Evolutionary conservation across 2,329 filamentous ascomycete species (phyloP), one percentile per base, ranked within the genome.

Genomic region (Phoma sp.): DNA sequence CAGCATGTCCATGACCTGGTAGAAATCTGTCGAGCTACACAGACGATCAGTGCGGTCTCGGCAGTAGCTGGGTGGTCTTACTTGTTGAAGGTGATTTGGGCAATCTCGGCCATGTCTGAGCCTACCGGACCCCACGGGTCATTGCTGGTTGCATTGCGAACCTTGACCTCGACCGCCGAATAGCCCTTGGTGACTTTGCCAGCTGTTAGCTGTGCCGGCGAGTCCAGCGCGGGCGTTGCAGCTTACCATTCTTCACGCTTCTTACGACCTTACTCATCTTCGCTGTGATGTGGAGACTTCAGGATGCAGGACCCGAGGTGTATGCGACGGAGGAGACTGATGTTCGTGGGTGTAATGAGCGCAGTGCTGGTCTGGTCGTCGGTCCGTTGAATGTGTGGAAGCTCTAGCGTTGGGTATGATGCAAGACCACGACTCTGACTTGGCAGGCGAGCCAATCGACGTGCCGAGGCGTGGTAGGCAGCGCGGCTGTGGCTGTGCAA

Each of bases 1-100:
- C 64, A 99, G 83, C 91, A 99, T 99, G 76, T 99, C 95, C 89
- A 99, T 96, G 69, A 99, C 97, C 75, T 99, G 93, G 80, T 96
- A 96, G 80, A 99, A 99, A 75, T 98, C 95, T 77, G 89, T 93
- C 32, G 92, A 93, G 72, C 93, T 96, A 66, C 36, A 32, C 41
- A 35, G 52, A 22, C 38, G 38, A 60, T 74, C 62, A 75, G 70
- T 63, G 62, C 57, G 52, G 53, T 58, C 41, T 42, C 44, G 39
- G 37, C 33, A 42, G 44, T 10, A 42, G 14, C 33, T 13, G 47
- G 25, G 37, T 29, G 35, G 40, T 78, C 89, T 71, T 87, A 97
- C 93, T 90, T 96, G 80, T 96, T 96, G 80, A 93, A 99, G 45
- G 95, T 98, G 83, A 98, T 88, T 76, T 95, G 91, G 76, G 95